phyloP scores from a whole-genome alignment of 192 early-diverging fungal genomes.

The Rhizophagus sp. region DNA sequence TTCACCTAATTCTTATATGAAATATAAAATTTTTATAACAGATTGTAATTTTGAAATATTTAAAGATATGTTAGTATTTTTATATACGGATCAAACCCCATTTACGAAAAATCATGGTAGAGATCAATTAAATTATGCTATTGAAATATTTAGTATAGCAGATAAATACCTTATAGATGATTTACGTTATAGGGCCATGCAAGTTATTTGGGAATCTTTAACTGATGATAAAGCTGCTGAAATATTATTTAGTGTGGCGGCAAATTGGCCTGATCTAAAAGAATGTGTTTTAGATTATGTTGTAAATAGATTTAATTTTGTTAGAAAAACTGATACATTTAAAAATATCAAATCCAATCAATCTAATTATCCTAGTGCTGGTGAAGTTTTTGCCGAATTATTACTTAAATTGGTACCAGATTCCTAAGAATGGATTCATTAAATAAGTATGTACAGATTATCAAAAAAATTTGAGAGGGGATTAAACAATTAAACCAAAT shows the following conservation, averaged over 20 bases:
- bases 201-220: not conserved
- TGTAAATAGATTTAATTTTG: slow-evolving; percentile 5
- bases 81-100: not conserved
- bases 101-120: not conserved
- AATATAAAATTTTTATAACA: not conserved
- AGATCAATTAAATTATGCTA: not conserved
- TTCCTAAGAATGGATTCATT: not conserved
- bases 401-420: not conserved
- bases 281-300: slow-evolving; percentile 18
- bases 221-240: not conserved
- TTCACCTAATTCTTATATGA: not conserved
- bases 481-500: no score
- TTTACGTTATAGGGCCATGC: not conserved
- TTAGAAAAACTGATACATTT: slow-evolving; percentile 16
- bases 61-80: not conserved
- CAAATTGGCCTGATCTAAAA: slow-evolving; percentile 20
- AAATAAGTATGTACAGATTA: no score
- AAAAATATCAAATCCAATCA: not conserved
- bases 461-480: no score
- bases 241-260: not conserved
- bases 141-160: not conserved
- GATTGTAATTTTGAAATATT: not conserved
- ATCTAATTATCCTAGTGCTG: not conserved
- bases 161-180: slow-evolving; percentile 22
- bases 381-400: slow-evolving; percentile 3